phyloP scores from a whole-genome alignment of 129 eudicot genomes.

The Oenanthe sinensis region DNA sequence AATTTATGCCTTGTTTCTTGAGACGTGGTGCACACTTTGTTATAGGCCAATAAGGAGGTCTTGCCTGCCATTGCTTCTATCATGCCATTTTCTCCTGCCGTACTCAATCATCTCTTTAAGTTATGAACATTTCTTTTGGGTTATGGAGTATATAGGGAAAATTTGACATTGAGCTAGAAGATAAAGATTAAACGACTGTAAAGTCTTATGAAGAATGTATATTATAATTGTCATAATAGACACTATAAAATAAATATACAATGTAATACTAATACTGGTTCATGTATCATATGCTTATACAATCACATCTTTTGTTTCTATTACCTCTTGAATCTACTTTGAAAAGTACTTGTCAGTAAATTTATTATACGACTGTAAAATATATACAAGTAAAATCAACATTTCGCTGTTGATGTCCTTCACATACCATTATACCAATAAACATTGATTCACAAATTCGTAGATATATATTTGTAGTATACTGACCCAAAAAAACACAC shows the following conservation, averaged over 20 bases:
- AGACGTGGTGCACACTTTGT: slow-evolving; percentile 3
- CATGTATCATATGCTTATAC: background rate
- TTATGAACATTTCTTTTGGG: background rate
- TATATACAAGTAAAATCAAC: background rate
- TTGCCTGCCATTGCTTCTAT: background rate
- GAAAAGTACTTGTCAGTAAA: background rate
- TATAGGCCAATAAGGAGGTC: background rate
- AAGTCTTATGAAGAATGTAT: too few species aligned
- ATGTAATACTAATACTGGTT: background rate
- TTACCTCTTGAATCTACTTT: background rate
- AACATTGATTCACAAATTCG: background rate
- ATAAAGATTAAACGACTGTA: background rate
- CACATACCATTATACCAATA: background rate
- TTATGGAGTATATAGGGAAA: background rate
- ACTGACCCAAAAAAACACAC: background rate
- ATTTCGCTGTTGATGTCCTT: background rate
- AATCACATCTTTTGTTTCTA: background rate
- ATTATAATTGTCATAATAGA: background rate
- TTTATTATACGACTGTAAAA: too few species aligned
- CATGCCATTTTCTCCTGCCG: background rate
- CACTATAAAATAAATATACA: too few species aligned
- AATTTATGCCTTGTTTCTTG: slow-evolving; percentile 2
- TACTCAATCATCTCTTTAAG: background rate
- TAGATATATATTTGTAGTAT: background rate
- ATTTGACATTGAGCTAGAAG: background rate